Conservation (phyloP, 805 yeast genomes). For the Metschnikowia orientalis region DNA sequence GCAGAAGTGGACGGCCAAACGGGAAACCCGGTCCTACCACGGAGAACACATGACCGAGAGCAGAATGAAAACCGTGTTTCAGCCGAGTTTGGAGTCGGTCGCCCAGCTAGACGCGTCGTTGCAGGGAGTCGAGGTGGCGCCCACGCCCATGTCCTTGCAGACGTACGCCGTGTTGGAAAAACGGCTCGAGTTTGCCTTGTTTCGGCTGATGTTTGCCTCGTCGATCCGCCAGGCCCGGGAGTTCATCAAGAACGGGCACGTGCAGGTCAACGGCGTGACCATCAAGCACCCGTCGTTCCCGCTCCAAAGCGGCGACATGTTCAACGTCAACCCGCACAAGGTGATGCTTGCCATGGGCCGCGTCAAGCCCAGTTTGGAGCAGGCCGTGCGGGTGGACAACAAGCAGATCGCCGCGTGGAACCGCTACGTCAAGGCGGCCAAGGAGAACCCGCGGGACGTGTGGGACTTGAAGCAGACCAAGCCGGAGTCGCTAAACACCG, state of each 20-base stretch:
- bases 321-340: slow-evolving; percentile 78
- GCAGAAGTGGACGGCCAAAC: slow-evolving; percentile 88
- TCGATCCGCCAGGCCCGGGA: slow-evolving; percentile 92
- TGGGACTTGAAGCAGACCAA: slow-evolving; percentile 48
- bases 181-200: slow-evolving; percentile 83
- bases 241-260: slow-evolving; percentile 75
- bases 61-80: slow-evolving; percentile 70
- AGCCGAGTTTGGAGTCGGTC: slow-evolving; percentile 71
- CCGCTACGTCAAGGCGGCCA: slow-evolving; percentile 57
- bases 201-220: slow-evolving; percentile 89
- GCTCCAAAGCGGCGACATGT: slow-evolving; percentile 79
- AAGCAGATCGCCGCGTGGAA: slow-evolving; percentile 75
- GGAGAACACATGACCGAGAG: slow-evolving; percentile 89
- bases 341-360: slow-evolving; percentile 84
- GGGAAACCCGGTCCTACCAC: slow-evolving; percentile 90
- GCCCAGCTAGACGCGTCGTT: slow-evolving; percentile 84
- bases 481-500: slow-evolving; percentile 33
- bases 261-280: slow-evolving; percentile 76
- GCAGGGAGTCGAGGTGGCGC: slow-evolving; percentile 50
- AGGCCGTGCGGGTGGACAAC: slow-evolving; percentile 66
- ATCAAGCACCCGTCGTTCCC: slow-evolving; percentile 77
- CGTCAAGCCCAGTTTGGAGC: slow-evolving; percentile 67
- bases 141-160: slow-evolving; percentile 83
- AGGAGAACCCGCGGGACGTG: slow-evolving; percentile 50
- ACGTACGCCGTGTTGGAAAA: slow-evolving; percentile 85